Evolutionary conservation across 805 yeast species (phyloP), one percentile per base, ranked within the genome.

Genomic region (Hyphopichia homilentoma): DNA sequence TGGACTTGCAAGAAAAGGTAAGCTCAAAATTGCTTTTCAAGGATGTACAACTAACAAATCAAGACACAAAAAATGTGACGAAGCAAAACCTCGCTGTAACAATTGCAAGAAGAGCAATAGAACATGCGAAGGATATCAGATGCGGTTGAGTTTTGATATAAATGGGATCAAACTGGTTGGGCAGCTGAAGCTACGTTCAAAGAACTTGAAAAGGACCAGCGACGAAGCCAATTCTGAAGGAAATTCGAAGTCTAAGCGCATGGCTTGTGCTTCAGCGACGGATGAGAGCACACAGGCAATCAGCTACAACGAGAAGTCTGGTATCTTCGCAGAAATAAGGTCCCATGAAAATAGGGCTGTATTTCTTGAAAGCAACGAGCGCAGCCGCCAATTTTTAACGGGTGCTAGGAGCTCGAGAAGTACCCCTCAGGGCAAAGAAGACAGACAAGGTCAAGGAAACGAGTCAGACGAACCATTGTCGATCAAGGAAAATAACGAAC

Each of bases 21-120:
- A 20, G 71, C 48, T 21, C 7, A 4, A n/a, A 25, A 19, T 20
- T 9, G 20, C 2, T 16, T 7, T 16, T 11, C 14, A 22, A 12
- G 12, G 17, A 17, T 8, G 15, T 8, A 11, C 8, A 22, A 26
- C 28, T 31, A 26, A 25, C 36, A 29, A 39, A 44, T 16, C 8
- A 21, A 68, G 79, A 34, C 67, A 77, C 37, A 52, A 77, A 33
- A 75, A 75, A 40, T 75, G 81, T 46, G 81, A 75, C 44, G 81
- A 75, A 43, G 59, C 61, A 2, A 73, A 69, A 38, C 81, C 81
- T 2, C 41, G 34, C 7, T 75, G 81, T 47, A 49, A 54, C 24
- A 75, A 73, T 44, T 75, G 81, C 39, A 14, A 52, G 3, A 61
- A 56, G 17, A 57, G 66, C 2, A 73, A 73, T 1, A 50, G 71